Percentiles rank a stretch among this genome's conserved stretches.
Conservation (phyloP, 345 rosid species). For the Syzygium jambos region DNA sequence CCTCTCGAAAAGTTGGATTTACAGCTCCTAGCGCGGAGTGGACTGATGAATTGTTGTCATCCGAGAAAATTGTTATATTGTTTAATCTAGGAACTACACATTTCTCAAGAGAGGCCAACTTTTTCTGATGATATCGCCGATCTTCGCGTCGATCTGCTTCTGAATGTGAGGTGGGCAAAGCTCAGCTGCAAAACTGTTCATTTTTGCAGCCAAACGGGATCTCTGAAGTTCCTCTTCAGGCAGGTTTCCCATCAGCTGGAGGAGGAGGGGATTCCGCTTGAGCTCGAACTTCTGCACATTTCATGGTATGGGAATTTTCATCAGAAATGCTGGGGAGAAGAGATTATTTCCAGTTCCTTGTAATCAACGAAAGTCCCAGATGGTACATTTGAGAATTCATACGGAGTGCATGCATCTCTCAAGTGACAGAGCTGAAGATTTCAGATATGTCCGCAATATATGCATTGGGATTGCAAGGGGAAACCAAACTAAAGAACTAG, state of each 20-base stretch:
- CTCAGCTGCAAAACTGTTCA: slow-evolving; percentile 79
- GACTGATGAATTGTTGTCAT: background rate
- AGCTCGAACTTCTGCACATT: slow-evolving; percentile 83
- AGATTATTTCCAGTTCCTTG: background rate
- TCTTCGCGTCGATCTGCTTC: slow-evolving; percentile 49
- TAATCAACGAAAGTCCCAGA: background rate
- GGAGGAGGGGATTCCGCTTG: slow-evolving; percentile 64
- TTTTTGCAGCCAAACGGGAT: slow-evolving; percentile 64
- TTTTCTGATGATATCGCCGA: slow-evolving; percentile 62
- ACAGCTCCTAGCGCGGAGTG: background rate
- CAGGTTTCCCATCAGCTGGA: slow-evolving; percentile 78
- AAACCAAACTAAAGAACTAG: background rate
- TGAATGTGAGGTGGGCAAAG: slow-evolving; percentile 61
- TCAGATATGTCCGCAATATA: background rate
- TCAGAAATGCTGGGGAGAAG: background rate
- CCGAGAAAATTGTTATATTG: rapidly evolving
- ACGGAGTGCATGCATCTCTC: background rate
- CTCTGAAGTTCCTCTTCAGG: slow-evolving; percentile 73
- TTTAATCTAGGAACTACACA: slow-evolving; percentile 7
- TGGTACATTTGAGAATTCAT: background rate
- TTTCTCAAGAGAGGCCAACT: slow-evolving; percentile 78
- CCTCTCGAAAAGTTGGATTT: background rate
- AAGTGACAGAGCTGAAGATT: background rate
- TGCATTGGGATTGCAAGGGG: background rate
- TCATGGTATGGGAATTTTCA: background rate